Base-by-base conservation (phyloP, 2,329 filamentous ascomycete genomes). In the Magnaporthales sp. region DNA sequence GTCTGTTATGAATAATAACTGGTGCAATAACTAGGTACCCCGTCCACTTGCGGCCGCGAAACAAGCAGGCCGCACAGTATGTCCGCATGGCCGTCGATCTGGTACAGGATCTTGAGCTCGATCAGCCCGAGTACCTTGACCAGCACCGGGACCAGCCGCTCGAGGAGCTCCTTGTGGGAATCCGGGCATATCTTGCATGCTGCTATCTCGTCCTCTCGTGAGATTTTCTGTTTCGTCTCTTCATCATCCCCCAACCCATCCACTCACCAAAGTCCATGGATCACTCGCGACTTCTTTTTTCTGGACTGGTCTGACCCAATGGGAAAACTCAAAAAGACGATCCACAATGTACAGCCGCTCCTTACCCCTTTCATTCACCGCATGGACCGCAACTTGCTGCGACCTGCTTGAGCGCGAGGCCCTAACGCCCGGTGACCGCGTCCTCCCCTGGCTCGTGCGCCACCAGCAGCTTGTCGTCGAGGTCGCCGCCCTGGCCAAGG, bases 1-100 rank as follows among this genome's bases (percentile, higher is more conserved):
- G 2, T 1, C 38, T 6, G 6, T 19, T n/a, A 46, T 1, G n/a
- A n/a, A 4, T 46, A n/a, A 46, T 19, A 3, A 46, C 8, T 19
- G 5, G 5, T 7, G 15, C 19, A 46, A 31, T 61, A 62, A 11
- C 54, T 4, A 85, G 83, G 83, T 85, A 85, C 64, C 84, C 83
- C 0, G 84, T 83, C 51, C 83, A 86, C 67, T 74, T 86, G 15
- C 75, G 83, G 0, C 83, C 83, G 2, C 84, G 78, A 67, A 83
- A 80, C 68, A 82, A 75, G 68, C 81, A 84, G 54, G 75, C 78
- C 0, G 75, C 78, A 5, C 83, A 85, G 66, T 86, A 85, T 69
- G 71, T 83, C 5, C 78, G 80, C 27, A 85, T 86, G 82, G 79
- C 79, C 0, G 76, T 78, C 19, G 84, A 86, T 66, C 77, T 85